Evolutionary conservation across 495 filamentous ascomycete genomes (phyloP).

Genomic region (Penicillium lividum): DNA sequence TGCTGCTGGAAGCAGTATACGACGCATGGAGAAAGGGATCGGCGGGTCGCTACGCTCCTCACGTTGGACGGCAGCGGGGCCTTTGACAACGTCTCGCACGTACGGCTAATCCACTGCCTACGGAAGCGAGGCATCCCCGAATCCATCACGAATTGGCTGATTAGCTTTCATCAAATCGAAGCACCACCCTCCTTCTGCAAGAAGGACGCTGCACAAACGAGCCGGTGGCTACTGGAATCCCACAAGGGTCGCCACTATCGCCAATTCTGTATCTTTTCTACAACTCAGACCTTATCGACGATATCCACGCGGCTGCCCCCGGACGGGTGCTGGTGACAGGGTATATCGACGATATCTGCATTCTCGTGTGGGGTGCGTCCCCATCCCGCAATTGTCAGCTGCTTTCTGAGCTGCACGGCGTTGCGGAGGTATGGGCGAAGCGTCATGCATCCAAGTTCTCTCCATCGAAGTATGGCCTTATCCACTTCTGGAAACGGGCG

Average conservation of each 20-base stretch:
- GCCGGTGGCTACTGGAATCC: neutral
- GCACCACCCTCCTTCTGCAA: neutral
- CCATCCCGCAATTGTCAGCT: neutral
- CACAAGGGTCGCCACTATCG: no score
- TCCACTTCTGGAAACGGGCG: neutral
- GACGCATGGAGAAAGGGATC: slow-evolving; percentile 18
- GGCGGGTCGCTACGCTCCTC: slow-evolving; percentile 18
- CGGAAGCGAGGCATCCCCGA: neutral
- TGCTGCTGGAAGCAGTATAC: slow-evolving; percentile 21
- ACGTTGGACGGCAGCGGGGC: slow-evolving; percentile 26
- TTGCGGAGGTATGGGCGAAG: neutral
- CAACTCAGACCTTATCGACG: no score
- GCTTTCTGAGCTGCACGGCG: neutral
- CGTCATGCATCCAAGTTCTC: neutral
- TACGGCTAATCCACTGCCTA: slow-evolving; percentile 8
- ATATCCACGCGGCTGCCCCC: neutral
- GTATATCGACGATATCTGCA: slow-evolving; percentile 3
- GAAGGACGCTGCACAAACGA: neutral
- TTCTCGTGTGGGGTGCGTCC: neutral
- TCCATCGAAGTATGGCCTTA: neutral
- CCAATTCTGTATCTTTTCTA: no score
- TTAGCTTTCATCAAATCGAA: neutral
- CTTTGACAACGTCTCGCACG: neutral
- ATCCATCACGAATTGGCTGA: neutral
- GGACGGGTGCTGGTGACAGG: neutral